phyloP scores from a whole-genome alignment of 164 flowering plant genomes.

The Umbellularia californica region DNA sequence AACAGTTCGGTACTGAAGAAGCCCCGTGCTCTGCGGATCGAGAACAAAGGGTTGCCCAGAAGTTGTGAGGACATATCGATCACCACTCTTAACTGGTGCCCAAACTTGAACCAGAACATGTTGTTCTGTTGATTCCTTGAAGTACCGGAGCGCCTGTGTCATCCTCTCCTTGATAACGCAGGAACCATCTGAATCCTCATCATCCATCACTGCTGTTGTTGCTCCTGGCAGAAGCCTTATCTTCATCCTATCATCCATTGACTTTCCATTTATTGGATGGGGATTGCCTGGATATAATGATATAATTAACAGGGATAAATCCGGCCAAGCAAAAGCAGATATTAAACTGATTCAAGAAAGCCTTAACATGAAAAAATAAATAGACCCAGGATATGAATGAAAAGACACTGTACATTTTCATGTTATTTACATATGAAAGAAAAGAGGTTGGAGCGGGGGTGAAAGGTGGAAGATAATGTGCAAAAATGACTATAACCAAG shows the following conservation, averaged over 20 bases:
- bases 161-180: conserved; percentile 83
- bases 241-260: conserved; percentile 21
- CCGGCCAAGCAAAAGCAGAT: not conserved
- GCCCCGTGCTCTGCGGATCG: conserved; percentile 67
- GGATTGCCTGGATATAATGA: conserved; percentile 30
- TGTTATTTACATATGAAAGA: no score
- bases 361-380: no score
- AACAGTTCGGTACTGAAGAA: conserved; percentile 74
- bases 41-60: conserved; percentile 96
- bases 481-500: no score
- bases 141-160: conserved; percentile 78
- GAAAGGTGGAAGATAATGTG: no score
- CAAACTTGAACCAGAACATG: conserved; percentile 91
- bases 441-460: no score
- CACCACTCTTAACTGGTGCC: conserved; percentile 82
- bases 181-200: conserved; percentile 39
- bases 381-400: not conserved
- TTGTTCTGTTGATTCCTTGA: conserved; percentile 74
- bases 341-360: not conserved
- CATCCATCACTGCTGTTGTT: not conserved
- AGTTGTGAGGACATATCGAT: conserved; percentile 72
- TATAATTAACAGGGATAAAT: not conserved
- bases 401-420: not conserved
- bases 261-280: conserved; percentile 26
- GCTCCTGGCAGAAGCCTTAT: conserved; percentile 6